Conservation (phyloP, 352 stramenopile species). For the Saprolegnia parasitica region DNA sequence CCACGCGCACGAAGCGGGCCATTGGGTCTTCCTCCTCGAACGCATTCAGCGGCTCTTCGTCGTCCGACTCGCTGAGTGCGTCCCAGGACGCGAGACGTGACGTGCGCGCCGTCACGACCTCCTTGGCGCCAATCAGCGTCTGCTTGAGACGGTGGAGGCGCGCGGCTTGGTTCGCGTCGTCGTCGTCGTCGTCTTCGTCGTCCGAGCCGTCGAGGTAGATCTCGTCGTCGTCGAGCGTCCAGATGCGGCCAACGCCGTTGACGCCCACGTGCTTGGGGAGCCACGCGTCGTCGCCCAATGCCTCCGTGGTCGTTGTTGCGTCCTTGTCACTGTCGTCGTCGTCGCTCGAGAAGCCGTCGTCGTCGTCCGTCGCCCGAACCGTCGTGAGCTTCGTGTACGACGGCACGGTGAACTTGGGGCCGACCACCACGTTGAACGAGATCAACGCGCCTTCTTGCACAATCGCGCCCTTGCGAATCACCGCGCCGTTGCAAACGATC, state of each 20-base stretch:
- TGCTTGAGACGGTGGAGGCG: constrained; percentile 64
- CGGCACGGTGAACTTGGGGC: constrained; percentile 55
- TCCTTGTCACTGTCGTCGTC: constrained; percentile 32
- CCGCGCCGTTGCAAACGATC: constrained; percentile 41
- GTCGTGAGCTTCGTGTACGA: constrained; percentile 82
- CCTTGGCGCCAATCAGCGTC: constrained; percentile 53
- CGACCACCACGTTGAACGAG: constrained; percentile 78
- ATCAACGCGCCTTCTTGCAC: constrained; percentile 73
- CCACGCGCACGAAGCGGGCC: constrained; percentile 57
- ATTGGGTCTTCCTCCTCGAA: constrained; percentile 47
- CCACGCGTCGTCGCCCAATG: constrained; percentile 43
- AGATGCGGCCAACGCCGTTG: constrained; percentile 64
- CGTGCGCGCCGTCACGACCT: constrained; percentile 55
- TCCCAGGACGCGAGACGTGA: constrained; percentile 74
- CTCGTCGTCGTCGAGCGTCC: constrained; percentile 80
- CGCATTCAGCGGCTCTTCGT: constrained; percentile 54
- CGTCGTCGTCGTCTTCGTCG: constrained; percentile 50
- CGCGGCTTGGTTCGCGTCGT: constrained; percentile 36
- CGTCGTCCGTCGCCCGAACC: constrained; percentile 41
- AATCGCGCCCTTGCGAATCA: constrained; percentile 59
- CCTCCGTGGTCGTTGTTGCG: background rate
- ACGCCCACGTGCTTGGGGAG: constrained; percentile 60
- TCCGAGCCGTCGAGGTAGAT: constrained; percentile 68
- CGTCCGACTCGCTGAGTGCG: constrained; percentile 68
- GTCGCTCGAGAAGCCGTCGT: constrained; percentile 73